These are phyloP conservation scores for Pseudogymnoascus sp. DNA, from an alignment of 2,329 filamentous ascomycete species.

Conservation along the genomic window DNA sequence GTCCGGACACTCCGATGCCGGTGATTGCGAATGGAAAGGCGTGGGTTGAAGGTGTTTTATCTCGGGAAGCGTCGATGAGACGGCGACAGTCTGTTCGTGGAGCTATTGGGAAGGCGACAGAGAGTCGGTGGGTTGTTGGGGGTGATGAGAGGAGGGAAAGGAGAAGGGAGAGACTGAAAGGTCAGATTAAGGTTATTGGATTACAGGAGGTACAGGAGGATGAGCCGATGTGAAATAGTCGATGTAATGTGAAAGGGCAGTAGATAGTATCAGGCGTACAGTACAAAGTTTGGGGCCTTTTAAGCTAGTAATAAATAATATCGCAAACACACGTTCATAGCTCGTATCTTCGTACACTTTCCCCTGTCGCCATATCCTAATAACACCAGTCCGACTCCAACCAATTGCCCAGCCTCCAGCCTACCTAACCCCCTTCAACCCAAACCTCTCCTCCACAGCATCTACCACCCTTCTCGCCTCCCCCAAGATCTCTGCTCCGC, in stretches of 20 bases:
- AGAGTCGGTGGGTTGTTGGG: neutral
- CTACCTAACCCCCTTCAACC: neutral
- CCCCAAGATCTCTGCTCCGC: neutral
- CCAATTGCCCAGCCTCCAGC: neutral
- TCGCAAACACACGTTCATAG: neutral
- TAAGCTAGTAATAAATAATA: neutral
- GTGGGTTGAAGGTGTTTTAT: neutral
- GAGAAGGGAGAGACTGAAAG: neutral
- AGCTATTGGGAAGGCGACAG: neutral
- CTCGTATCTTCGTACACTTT: neutral
- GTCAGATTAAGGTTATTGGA: neutral
- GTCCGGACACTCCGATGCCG: neutral
- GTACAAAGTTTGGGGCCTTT: neutral
- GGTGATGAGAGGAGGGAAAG: neutral
- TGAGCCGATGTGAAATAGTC: neutral
- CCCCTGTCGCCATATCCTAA: neutral
- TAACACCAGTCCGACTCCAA: neutral
- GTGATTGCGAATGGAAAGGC: neutral
- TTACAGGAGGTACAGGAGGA: neutral
- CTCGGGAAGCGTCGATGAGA: neutral
- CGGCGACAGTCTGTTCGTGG: neutral
- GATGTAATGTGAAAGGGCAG: neutral
- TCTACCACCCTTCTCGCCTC: neutral
- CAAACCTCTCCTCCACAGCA: neutral
- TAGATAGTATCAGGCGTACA: neutral